Evolutionary conservation across 352 stramenopile genomes (phyloP).

Genomic region (Halophytophthora batemanensis): DNA sequence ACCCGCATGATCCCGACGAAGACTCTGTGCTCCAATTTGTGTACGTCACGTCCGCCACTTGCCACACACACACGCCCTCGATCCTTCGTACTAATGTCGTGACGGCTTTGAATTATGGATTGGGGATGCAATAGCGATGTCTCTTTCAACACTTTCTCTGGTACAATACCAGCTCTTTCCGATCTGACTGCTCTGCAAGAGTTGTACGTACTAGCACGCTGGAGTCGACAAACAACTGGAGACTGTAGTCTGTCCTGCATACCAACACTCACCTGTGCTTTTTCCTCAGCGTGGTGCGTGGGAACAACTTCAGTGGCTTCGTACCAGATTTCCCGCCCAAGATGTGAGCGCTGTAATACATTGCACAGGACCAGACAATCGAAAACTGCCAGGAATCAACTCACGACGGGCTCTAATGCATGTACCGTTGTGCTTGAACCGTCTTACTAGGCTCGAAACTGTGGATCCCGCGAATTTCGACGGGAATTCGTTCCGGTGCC

Average conservation of each 20-base stretch:
- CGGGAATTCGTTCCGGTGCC: slow-evolving; percentile 19
- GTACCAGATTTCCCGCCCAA: slow-evolving; percentile 22
- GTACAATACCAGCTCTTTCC: slow-evolving; percentile 34
- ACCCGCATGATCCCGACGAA: slow-evolving; percentile 51
- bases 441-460: slow-evolving; percentile 16
- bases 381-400: too few species aligned
- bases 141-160: slow-evolving; percentile 43
- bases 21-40: slow-evolving; percentile 37
- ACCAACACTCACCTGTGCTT: not conserved
- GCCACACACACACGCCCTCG: not conserved
- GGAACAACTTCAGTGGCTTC: slow-evolving; percentile 30
- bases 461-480: slow-evolving; percentile 13
- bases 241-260: too few species aligned
- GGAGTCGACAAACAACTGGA: too few species aligned
- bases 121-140: slow-evolving; percentile 28
- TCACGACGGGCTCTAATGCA: too few species aligned
- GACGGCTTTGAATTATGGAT: not conserved
- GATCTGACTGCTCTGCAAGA: slow-evolving; percentile 40
- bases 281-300: slow-evolving; percentile 25
- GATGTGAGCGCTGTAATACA: slow-evolving; percentile 33
- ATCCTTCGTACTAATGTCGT: not conserved
- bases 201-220: too few species aligned
- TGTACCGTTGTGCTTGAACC: too few species aligned
- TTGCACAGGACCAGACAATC: too few species aligned
- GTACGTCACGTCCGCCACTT: slow-evolving; percentile 38